Evolutionary conservation across 371 early-diverging fungal genomes (phyloP).

Genomic region (Basidiobolus meristosporus): DNA sequence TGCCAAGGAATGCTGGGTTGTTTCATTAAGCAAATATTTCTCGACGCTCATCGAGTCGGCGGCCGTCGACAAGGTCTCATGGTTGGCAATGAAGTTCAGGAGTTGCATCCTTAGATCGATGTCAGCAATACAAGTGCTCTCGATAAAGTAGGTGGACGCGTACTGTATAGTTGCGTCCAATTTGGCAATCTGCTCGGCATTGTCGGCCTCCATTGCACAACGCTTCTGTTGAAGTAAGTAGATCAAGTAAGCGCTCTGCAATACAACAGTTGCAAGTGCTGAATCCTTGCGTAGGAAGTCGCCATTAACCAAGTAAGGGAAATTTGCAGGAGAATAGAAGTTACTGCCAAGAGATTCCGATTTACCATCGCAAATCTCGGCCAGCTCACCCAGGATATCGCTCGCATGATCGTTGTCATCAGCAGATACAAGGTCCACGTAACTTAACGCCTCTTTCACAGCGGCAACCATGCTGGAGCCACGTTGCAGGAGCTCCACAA

Average conservation of each 20-base stretch:
- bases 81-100: conserved; percentile 18
- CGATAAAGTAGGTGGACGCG: conserved; percentile 32
- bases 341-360: not conserved
- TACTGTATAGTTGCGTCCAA: conserved; percentile 14
- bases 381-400: too few relatives aligned
- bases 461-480: conserved; percentile 29
- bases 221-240: conserved; percentile 14
- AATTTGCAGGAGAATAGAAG: conserved; percentile 21
- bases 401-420: conserved; percentile 2
- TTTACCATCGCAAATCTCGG: too few relatives aligned
- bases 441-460: conserved; percentile 24
- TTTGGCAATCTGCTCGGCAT: conserved; percentile 3
- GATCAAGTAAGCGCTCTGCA: conserved; percentile 37
- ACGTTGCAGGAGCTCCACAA: conserved; percentile 44
- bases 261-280: conserved; percentile 22
- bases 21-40: conserved; percentile 7
- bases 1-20: conserved; percentile 7
- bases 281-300: conserved; percentile 27
- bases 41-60: conserved; percentile 5
- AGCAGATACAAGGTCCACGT: conserved; percentile 17
- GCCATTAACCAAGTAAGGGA: conserved; percentile 32
- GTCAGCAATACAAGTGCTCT: conserved; percentile 21
- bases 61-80: too few relatives aligned
- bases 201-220: conserved; percentile 3
- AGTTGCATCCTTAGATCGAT: conserved; percentile 20